A percentile compares a stretch with the other conserved stretches of the same genome.
Evolutionary conservation across 1,139 yeast genomes (phyloP).

Genomic region (Protomyces pachydermus): DNA sequence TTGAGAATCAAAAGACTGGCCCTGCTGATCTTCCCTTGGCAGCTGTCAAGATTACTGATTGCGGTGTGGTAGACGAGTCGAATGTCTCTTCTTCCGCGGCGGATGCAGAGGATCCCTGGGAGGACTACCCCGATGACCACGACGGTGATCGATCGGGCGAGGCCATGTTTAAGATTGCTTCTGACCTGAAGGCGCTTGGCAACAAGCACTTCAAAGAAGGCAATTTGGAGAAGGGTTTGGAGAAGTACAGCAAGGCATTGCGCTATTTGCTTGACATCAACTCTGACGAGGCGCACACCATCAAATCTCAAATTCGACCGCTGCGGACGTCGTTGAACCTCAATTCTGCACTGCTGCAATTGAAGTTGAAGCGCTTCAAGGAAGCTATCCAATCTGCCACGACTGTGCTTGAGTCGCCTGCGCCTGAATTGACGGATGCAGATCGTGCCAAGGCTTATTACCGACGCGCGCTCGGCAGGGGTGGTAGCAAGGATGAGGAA

Average conservation of each 20-base stretch:
- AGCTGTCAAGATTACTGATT: constrained; percentile 64
- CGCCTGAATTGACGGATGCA: constrained; percentile 57
- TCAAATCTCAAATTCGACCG: constrained; percentile 43
- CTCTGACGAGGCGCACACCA: constrained; percentile 48
- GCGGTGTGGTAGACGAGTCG: constrained; percentile 67
- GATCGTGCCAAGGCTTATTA: constrained; percentile 78
- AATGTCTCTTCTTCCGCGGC: constrained; percentile 31
- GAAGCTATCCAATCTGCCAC: constrained; percentile 58
- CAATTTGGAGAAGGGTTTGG: constrained; percentile 52
- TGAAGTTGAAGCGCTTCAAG: constrained; percentile 56
- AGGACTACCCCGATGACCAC: constrained; percentile 70
- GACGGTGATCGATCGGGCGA: constrained; percentile 49
- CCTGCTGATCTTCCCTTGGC: constrained; percentile 55
- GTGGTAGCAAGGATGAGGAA: constrained; percentile 62
- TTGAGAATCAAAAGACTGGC: constrained; percentile 49
- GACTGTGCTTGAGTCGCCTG: constrained; percentile 53
- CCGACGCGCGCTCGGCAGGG: constrained; percentile 77
- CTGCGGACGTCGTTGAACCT: constrained; percentile 60
- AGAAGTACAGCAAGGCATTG: constrained; percentile 67
- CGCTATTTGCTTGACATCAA: constrained; percentile 70
- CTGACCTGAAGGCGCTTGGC: constrained; percentile 69
- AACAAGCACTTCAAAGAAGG: constrained; percentile 67
- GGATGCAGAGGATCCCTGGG: constrained; percentile 79
- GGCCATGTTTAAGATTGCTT: constrained; percentile 62
- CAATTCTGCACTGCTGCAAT: constrained; percentile 70